A percentile compares a stretch with the other conserved stretches of the same genome.
phyloP scores from a whole-genome alignment of 257 asterid genomes.

The Salvia hispanica region DNA sequence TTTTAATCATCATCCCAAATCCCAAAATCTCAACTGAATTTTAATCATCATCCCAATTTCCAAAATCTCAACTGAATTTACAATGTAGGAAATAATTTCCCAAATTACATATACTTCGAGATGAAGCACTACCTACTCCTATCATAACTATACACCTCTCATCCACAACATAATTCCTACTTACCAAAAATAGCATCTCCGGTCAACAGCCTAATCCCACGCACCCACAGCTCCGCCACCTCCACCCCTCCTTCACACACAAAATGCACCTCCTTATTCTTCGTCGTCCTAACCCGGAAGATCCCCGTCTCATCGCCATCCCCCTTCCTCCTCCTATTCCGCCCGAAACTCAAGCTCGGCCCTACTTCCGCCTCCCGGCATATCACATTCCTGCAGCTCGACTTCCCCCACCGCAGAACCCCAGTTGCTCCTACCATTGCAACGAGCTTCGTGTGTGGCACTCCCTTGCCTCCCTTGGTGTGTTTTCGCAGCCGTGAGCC shows the following conservation, averaged over 20 bases:
- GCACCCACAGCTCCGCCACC: conserved; percentile 49
- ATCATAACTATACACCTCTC: conserved; percentile 26
- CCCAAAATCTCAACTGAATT: no score
- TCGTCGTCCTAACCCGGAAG: conserved; percentile 60
- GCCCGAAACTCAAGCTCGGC: conserved; percentile 55
- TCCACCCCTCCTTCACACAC: conserved; percentile 71
- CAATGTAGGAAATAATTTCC: neutral
- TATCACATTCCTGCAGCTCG: conserved; percentile 57
- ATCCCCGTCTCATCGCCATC: conserved; percentile 56
- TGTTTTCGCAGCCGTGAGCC: conserved; percentile 62
- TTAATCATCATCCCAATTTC: no score
- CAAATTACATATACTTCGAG: conserved; percentile 40
- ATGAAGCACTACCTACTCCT: conserved; percentile 32
- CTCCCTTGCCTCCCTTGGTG: conserved; percentile 80
- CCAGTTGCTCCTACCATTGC: conserved; percentile 52
- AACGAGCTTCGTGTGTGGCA: conserved; percentile 61
- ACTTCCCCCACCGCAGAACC: conserved; percentile 69
- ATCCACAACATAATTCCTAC: neutral
- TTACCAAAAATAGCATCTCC: conserved; percentile 31
- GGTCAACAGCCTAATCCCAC: conserved; percentile 39
- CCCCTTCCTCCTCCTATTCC: conserved; percentile 53
- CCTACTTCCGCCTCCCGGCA: conserved; percentile 68
- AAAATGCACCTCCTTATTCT: conserved; percentile 72
- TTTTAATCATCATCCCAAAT: no score
- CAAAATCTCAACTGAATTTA: no score